Evolutionary conservation across 768 basidiomycete species (phyloP), one percentile per base, ranked within the genome.

Genomic region (Amanita phalloides): DNA sequence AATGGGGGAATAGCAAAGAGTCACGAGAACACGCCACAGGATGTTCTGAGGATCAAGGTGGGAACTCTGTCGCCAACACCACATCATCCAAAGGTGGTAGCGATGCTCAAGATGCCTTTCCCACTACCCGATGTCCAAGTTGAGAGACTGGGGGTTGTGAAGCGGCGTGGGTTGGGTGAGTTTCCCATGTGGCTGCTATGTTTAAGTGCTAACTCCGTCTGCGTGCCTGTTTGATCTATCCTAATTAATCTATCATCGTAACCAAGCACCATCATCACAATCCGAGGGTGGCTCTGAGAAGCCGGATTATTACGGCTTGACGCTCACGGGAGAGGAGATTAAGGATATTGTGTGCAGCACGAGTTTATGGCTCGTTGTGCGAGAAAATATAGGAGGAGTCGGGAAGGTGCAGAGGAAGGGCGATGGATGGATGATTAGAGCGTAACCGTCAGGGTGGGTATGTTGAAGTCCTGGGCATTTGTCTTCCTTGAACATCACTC

Each of bases 61-160:
- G 94, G 82, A 14, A 91, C 88, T 30, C 74, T 97, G 32, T 82
- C 82, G 10, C 94, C 94, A 21, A 91, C 91, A 6, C 94, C 93
- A 21, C 93, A 98, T 63, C 94, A 98, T 66, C 94, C 94, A 7
- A 92, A 94, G 63, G 86, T 97, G 20, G 86, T 98, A 39, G 86
- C 84, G 35, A 81, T 93, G 69, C 75, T 97, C 58, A 92, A 92
- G 65, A 79, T 95, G 48, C 91, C 94, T 23, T 93, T 86, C 68
- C 86, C 90, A 0, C 75, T 96, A 1, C 85, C 90, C 0, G 86
- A 93, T 53, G 72, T 96, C 17, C 81, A 86, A 56, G 73, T 94
- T 20, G 82, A 86, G 58, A 67, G 64, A 45, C 69, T 84, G 68
- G 63, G 64, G 10, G 66, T 82, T 21, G 69, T 77, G 32, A 77